Evolutionary conservation across 371 early-diverging fungal species (phyloP).

Genomic region (Batrachochytrium dendrobatidis): DNA sequence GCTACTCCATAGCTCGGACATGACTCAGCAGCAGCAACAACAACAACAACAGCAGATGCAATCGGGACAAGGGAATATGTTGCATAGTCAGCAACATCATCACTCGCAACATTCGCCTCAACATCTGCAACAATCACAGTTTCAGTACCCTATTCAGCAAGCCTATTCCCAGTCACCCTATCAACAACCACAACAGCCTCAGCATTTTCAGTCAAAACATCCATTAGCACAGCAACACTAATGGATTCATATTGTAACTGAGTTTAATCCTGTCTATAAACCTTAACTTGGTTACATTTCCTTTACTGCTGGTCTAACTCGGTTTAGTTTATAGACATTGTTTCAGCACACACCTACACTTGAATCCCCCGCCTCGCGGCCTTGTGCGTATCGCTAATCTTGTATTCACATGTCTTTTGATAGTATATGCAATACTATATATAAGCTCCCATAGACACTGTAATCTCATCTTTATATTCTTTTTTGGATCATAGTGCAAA

Average conservation of each 20-base stretch:
- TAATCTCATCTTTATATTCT: too few species aligned
- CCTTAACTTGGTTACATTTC: neutral
- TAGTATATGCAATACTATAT: too few species aligned
- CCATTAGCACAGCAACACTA: neutral
- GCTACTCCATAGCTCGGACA: neutral
- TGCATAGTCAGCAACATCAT: neutral
- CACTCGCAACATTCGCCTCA: neutral
- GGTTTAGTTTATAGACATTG: constrained; percentile 12
- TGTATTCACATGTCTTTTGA: too few species aligned
- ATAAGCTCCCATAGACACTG: too few species aligned
- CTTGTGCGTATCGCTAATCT: constrained; percentile 68
- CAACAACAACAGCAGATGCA: neutral
- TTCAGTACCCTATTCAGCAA: neutral
- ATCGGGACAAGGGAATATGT: neutral
- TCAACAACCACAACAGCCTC: constrained; percentile 1
- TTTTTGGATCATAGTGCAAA: too few species aligned
- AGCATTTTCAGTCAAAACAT: neutral
- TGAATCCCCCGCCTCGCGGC: constrained; percentile 80
- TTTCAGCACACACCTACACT: constrained; percentile 50
- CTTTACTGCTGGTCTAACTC: neutral
- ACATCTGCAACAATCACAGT: neutral
- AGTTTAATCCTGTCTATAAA: too few species aligned
- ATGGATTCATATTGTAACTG: neutral
- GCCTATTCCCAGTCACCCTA: neutral
- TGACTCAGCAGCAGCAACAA: constrained; percentile 1